Evolutionary conservation across 352 stramenopile genomes (phyloP).

Genomic region (Elongisporangium undulatum): DNA sequence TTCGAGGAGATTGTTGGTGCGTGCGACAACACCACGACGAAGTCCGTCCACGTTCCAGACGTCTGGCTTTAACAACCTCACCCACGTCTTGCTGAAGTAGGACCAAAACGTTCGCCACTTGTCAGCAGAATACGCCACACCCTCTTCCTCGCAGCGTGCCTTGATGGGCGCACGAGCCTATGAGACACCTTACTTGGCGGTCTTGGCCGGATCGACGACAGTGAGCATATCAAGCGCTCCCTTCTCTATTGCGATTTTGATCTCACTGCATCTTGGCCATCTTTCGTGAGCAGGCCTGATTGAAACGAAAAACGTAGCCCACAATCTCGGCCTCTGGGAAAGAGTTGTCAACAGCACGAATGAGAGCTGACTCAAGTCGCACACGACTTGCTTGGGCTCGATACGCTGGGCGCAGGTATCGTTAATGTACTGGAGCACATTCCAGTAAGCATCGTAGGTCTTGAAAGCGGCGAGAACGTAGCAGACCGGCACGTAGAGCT

Average conservation of each 20-base stretch:
- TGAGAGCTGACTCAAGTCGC: conserved; percentile 14
- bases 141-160: too few relatives aligned
- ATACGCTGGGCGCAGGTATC: conserved; percentile 6
- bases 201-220: conserved; percentile 2
- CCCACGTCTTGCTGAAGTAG: conserved; percentile 8
- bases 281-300: conserved; percentile 10
- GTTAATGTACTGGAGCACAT: conserved; percentile 7
- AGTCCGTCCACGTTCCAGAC: conserved; percentile 7
- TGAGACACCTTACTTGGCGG: conserved; percentile 1
- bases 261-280: conserved; percentile 11
- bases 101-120: conserved; percentile 1
- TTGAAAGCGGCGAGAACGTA: conserved; percentile 10
- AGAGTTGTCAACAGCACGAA: conserved; percentile 7
- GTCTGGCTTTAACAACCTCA: conserved; percentile 2
- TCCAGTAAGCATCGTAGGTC: conserved; percentile 6
- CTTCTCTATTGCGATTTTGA: conserved; percentile 2
- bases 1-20: conserved; percentile 4
- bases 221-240: conserved; percentile 4
- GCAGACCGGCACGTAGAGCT: conserved; percentile 2
- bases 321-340: conserved; percentile 5
- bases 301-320: conserved; percentile 15
- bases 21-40: background rate
- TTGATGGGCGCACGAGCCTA: too few relatives aligned
- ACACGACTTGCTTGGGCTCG: conserved; percentile 3
- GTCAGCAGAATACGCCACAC: too few relatives aligned